Evolutionary conservation across 768 basidiomycete species (phyloP), one percentile per base, ranked within the genome.

Genomic region (Mrakia frigida): DNA sequence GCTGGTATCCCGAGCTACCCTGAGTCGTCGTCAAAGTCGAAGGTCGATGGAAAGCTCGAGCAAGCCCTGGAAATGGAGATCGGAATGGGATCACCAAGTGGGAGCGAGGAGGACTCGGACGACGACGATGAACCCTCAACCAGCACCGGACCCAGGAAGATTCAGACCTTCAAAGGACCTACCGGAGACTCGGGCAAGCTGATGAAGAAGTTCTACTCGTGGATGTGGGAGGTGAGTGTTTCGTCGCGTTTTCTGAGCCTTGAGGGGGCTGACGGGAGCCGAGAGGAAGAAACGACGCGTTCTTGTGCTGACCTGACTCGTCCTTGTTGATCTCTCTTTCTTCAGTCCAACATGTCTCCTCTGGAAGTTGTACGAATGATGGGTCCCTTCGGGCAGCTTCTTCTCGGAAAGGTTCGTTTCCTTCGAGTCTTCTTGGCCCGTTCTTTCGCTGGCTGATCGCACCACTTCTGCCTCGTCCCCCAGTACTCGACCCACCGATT

Each of bases 101-200:
- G 41, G 50, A 43, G 35, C 11, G 74, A 74, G 1, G 63, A 70
- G 16, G 70, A 71, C 5, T 53, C 59, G 2, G 39, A 65, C 0
- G 75, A 77, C 3, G 61, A 74, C n/a, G 59, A 43, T 18, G 59
- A n/a, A 31, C 46, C 46, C 18, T 50, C 46, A 14, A 50, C 46
- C 11, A 50, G 46, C 18, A 50, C 46, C 16, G 73, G 46, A 31
- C 70, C 71, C 9, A 59, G 59, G 35, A 72, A 65, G 33, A 21
- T 41, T n/a, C 75, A 77, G 70, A 73, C 50, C 46, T 77, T 77
- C 65, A 72, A 73, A 39, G 75, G 75, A 28, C 75, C 75, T 18
- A 70, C 50, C n/a, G 75, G 75, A 23, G 61, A 77, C 28, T 28
- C 25, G 6, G 75, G 75, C 23, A 52, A 37, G 61, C 3, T n/a